Base-by-base conservation (phyloP, 139 green algal species). In the Desmodesmus armatus region DNA sequence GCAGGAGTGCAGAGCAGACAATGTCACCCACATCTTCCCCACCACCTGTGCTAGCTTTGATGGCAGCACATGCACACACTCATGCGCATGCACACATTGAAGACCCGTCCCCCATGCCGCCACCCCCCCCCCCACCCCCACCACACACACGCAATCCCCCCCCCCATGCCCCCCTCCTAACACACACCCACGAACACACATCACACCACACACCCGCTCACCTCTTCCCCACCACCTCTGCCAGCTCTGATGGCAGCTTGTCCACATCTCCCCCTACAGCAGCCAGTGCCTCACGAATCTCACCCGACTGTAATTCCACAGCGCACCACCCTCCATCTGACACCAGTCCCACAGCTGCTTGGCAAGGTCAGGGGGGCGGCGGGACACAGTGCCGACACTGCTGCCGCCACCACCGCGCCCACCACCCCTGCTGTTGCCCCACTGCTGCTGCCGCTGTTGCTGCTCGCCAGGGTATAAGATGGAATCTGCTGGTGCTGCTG, bases 231-330 rank as follows among this genome's bases (percentile, higher is more conserved):
- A 84, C 43, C 27, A 84, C 40, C n/a, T 41, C 37, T 9, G 43
- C 17, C 23, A 84, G 21, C 21, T 84, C 78, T 40, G 11, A 6
- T 43, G 75, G 75, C 75, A 71, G n/a, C 2, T 65, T 25, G 19
- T 75, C 37, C 62, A 13, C 17, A 19, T 53, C 39, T 37, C 31
- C 44, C 29, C 7, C 0, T n/a, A 7, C 21, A 78, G 9, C 11
- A 55, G 33, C 31, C 63, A 72, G 63, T 85, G 90, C 25, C 25
- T 85, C 74, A 13, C 66, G 41, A 0, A 91, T 37, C 51, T 92
- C 89, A 17, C 78, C 78, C 43, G 83, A 35, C 83, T 89, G 60
- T 85, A 85, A 33, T 80, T 75, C 79, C 83, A 88, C 19, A 82
- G 70, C 23, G 53, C 35, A 15, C 80, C 86, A 33, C 89, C 89